Evolutionary conservation across 2,329 filamentous ascomycete species (phyloP).

Genomic region (Phialophora expanda): DNA sequence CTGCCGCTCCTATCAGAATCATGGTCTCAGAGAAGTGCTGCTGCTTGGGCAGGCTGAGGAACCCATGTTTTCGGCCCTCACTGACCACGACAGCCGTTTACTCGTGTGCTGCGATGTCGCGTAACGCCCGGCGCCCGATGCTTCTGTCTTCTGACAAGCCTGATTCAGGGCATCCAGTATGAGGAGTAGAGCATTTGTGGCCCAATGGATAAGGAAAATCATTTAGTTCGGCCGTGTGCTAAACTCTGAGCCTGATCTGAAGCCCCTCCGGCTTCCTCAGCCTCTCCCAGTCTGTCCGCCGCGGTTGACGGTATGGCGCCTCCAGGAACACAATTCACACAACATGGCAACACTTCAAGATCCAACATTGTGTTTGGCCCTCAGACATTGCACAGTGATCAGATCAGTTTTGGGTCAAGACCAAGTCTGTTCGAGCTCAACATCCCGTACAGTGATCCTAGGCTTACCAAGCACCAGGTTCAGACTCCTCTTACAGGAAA

Average conservation of each 20-base stretch:
- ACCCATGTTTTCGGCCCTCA: neutral
- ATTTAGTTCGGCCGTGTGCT: neutral
- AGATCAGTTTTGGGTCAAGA: neutral
- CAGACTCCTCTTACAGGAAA: neutral
- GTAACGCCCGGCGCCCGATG: constrained; percentile 2
- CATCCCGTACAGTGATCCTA: neutral
- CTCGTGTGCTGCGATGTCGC: neutral
- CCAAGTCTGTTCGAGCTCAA: neutral
- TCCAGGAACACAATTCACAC: neutral
- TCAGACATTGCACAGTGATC: neutral
- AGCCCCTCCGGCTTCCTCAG: neutral
- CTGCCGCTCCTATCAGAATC: neutral
- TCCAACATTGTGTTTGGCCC: neutral
- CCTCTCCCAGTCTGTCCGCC: neutral
- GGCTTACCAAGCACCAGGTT: neutral
- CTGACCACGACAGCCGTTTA: neutral
- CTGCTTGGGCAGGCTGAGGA: neutral
- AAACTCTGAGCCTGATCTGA: neutral
- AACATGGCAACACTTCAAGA: neutral
- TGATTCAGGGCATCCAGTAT: neutral
- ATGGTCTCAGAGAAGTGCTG: neutral
- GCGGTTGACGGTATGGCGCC: neutral
- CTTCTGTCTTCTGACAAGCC: neutral
- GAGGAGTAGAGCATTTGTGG: neutral
- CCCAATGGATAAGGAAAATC: neutral